phyloP scores from a whole-genome alignment of 2,329 filamentous ascomycete genomes.

The Torrubiella hemipterigena region DNA sequence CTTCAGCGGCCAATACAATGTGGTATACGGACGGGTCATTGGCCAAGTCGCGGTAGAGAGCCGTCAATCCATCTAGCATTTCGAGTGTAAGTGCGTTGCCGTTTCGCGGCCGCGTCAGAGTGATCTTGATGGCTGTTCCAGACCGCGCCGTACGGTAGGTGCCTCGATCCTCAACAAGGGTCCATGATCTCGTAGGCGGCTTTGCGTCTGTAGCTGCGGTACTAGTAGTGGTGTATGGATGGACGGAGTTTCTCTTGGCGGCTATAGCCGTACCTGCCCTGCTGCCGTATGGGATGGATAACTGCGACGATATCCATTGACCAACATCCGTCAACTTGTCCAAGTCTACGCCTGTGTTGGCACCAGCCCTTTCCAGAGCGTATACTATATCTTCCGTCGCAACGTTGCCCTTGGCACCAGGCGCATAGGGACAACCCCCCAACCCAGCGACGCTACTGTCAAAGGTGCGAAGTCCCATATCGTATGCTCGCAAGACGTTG shows the following conservation, averaged over 20 bases:
- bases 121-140: slow-evolving; percentile 13
- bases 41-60: slow-evolving; percentile 13
- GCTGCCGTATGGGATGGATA: slow-evolving; percentile 34
- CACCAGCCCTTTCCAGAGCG: slow-evolving; percentile 34
- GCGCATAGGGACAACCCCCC: slow-evolving; percentile 57
- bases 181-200: slow-evolving; percentile 4
- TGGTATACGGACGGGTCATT: slow-evolving; percentile 17
- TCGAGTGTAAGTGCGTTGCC: slow-evolving; percentile 24
- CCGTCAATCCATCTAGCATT: slow-evolving; percentile 21
- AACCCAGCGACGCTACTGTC: slow-evolving; percentile 55
- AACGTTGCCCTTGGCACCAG: slow-evolving; percentile 58
- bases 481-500: slow-evolving; percentile 51
- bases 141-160: slow-evolving; percentile 16
- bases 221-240: too few species aligned
- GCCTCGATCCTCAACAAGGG: slow-evolving; percentile 2
- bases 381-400: slow-evolving; percentile 13
- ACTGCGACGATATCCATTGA: slow-evolving; percentile 40
- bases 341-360: slow-evolving; percentile 46
- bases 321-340: slow-evolving; percentile 40
- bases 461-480: slow-evolving; percentile 51
- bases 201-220: not conserved
- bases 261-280: slow-evolving; percentile 30
- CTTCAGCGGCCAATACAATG: slow-evolving; percentile 20
- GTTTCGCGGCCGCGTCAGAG: slow-evolving; percentile 21
- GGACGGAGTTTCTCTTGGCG: too few species aligned